Evolutionary conservation across 108 stramenopile genomes (phyloP).

Genomic region (Schizochytrium sp.): DNA sequence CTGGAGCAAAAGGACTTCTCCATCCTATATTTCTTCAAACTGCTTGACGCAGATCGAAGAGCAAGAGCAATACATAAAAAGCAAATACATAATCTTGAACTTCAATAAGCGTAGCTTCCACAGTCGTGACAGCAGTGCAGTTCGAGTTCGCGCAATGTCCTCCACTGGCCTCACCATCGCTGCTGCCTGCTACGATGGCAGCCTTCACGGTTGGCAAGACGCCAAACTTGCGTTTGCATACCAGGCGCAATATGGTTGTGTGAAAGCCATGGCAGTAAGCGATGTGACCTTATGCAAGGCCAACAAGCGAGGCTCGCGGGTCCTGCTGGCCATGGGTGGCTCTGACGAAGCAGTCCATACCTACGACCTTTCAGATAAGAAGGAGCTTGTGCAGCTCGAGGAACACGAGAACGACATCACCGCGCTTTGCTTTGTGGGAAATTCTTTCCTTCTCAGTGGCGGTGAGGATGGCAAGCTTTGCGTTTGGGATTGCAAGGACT

Average conservation of each 20-base stretch:
- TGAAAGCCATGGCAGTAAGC: conserved; percentile 51
- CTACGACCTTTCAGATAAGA: neutral
- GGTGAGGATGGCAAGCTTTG: conserved; percentile 59
- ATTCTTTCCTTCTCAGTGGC: conserved; percentile 15
- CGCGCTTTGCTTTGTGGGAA: conserved; percentile 56
- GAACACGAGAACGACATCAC: conserved; percentile 47
- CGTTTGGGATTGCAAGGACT: conserved; percentile 62
- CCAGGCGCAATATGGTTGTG: conserved; percentile 43
- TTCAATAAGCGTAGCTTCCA: too few species aligned
- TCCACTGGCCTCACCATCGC: neutral
- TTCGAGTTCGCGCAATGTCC: too few species aligned
- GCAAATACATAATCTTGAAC: too few species aligned
- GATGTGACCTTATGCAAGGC: conserved; percentile 5
- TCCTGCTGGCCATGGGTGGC: conserved; percentile 48
- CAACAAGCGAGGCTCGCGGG: neutral
- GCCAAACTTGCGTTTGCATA: conserved; percentile 21
- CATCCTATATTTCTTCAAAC: too few species aligned
- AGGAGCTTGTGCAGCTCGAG: conserved; percentile 45
- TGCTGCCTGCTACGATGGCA: conserved; percentile 56
- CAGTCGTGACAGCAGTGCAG: too few species aligned
- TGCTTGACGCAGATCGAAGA: too few species aligned
- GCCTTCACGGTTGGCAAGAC: conserved; percentile 55
- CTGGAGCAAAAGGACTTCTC: too few species aligned
- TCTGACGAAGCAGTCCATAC: conserved; percentile 7
- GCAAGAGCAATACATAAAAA: too few species aligned